These are phyloP conservation scores for Torrubiella hemipterigena DNA, from an alignment of 2,329 filamentous ascomycete genomes.

Conservation along the genomic window DNA sequence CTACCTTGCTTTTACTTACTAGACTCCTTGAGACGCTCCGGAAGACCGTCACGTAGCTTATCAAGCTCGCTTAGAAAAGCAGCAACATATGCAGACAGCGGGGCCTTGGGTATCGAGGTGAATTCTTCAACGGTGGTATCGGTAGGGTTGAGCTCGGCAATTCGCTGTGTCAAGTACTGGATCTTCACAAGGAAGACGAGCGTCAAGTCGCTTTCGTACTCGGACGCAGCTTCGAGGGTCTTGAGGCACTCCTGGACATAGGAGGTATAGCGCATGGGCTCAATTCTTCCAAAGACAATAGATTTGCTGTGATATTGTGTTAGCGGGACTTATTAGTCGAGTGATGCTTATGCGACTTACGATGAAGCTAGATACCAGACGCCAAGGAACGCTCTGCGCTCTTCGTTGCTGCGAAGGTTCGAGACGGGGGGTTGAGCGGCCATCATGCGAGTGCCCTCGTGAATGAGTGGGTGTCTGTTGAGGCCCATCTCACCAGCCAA, in stretches of 20 bases:
- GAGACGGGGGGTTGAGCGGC: conserved; percentile 26
- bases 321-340: background rate
- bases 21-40: conserved; percentile 21
- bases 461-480: conserved; percentile 24
- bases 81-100: conserved; percentile 30
- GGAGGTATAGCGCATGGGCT: conserved; percentile 36
- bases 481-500: conserved; percentile 35
- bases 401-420: conserved; percentile 33
- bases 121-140: conserved; percentile 21
- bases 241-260: conserved; percentile 39
- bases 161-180: conserved; percentile 38
- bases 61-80: conserved; percentile 34
- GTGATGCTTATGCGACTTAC: conserved; percentile 21
- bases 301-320: conserved; percentile 21
- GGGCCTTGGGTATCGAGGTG: conserved; percentile 23
- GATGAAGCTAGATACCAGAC: conserved; percentile 42
- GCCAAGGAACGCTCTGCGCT: conserved; percentile 37
- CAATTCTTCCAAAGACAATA: conserved; percentile 29
- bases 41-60: conserved; percentile 23
- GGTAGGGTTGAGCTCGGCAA: conserved; percentile 26
- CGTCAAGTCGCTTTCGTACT: conserved; percentile 33
- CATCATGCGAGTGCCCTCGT: conserved; percentile 30
- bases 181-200: conserved; percentile 35
- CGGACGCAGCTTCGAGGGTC: conserved; percentile 27
- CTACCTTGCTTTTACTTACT: conserved; percentile 16